These are phyloP conservation scores for Aspergillus ustus DNA, from an alignment of 2,329 filamentous ascomycete genomes.

Conservation along the genomic window DNA sequence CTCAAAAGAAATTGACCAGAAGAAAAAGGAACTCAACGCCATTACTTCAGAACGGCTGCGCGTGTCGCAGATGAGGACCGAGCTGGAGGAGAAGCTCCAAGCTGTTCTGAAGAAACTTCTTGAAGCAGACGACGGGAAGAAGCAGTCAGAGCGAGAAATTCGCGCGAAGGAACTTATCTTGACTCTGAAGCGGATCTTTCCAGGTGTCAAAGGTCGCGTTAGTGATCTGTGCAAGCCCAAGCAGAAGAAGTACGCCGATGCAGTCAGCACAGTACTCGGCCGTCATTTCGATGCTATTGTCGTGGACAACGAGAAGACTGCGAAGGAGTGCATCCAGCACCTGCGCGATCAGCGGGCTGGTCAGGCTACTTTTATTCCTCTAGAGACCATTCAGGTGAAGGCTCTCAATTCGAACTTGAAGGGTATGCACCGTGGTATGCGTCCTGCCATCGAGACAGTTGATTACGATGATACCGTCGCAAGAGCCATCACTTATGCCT, in stretches of 20 bases:
- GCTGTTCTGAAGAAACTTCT: slow-evolving; percentile 79
- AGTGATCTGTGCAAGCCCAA: slow-evolving; percentile 94
- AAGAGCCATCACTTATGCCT: slow-evolving; percentile 92
- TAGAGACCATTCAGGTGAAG: slow-evolving; percentile 97
- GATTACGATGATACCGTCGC: slow-evolving; percentile 89
- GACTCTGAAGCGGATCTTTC: slow-evolving; percentile 86
- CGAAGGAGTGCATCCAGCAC: slow-evolving; percentile 91
- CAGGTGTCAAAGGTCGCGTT: slow-evolving; percentile 86
- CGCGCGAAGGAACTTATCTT: slow-evolving; percentile 81
- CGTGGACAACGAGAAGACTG: slow-evolving; percentile 93
- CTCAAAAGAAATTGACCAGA: slow-evolving; percentile 77
- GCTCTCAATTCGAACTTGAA: slow-evolving; percentile 89
- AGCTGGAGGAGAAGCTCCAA: slow-evolving; percentile 89
- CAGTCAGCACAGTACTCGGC: slow-evolving; percentile 88
- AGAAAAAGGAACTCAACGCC: slow-evolving; percentile 89
- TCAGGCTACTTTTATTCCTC: slow-evolving; percentile 90
- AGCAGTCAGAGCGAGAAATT: slow-evolving; percentile 81
- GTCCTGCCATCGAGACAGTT: slow-evolving; percentile 93
- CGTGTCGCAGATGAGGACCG: slow-evolving; percentile 79
- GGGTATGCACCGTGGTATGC: slow-evolving; percentile 78
- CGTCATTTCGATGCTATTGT: slow-evolving; percentile 93
- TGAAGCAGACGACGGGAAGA: slow-evolving; percentile 81
- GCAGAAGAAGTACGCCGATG: slow-evolving; percentile 94
- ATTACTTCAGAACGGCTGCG: slow-evolving; percentile 82
- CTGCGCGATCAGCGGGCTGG: slow-evolving; percentile 86